Percentiles rank a stretch among this genome's conserved stretches.
Evolutionary conservation across 2,329 filamentous ascomycete genomes (phyloP).

Genomic region (Ilyonectria robusta): DNA sequence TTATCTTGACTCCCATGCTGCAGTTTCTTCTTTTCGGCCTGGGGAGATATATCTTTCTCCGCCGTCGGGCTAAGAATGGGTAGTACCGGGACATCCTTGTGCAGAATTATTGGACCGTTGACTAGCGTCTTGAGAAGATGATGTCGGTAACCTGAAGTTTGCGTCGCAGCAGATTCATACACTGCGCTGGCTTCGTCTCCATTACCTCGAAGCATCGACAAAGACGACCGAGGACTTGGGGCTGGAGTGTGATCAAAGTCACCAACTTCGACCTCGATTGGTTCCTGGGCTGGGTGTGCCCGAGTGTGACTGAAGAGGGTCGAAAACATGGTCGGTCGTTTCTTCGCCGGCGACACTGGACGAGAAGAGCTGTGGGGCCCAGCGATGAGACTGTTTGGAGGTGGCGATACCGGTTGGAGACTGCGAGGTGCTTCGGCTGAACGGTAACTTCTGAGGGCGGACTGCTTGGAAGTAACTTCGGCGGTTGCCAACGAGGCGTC

Average conservation of each 20-base stretch:
- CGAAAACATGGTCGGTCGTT: constrained; percentile 39
- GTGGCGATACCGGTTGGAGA: constrained; percentile 2
- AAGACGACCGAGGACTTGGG: constrained; percentile 49
- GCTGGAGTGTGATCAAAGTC: constrained; percentile 53
- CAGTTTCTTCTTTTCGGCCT: not conserved
- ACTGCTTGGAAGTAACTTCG: not conserved
- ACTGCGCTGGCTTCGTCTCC: constrained; percentile 14
- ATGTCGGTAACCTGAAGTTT: constrained; percentile 33
- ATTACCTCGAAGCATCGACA: constrained; percentile 39
- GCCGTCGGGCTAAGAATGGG: constrained; percentile 35
- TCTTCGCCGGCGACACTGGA: not conserved
- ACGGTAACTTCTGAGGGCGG: not conserved
- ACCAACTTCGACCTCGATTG: constrained; percentile 39
- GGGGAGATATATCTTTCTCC: constrained; percentile 2
- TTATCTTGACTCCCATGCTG: constrained; percentile 27
- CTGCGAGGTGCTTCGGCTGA: not conserved
- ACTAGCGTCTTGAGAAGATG: constrained; percentile 44
- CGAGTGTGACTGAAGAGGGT: constrained; percentile 42
- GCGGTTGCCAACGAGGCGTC: not conserved
- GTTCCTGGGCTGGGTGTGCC: constrained; percentile 36
- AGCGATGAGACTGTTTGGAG: constrained; percentile 3
- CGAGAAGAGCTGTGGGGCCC: not conserved
- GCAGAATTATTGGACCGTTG: constrained; percentile 33
- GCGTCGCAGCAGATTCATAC: constrained; percentile 21
- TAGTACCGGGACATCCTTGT: constrained; percentile 39